Evolutionary conservation across 192 early-diverging fungal species (phyloP).

Genomic region (Linnemannia hyalina): DNA sequence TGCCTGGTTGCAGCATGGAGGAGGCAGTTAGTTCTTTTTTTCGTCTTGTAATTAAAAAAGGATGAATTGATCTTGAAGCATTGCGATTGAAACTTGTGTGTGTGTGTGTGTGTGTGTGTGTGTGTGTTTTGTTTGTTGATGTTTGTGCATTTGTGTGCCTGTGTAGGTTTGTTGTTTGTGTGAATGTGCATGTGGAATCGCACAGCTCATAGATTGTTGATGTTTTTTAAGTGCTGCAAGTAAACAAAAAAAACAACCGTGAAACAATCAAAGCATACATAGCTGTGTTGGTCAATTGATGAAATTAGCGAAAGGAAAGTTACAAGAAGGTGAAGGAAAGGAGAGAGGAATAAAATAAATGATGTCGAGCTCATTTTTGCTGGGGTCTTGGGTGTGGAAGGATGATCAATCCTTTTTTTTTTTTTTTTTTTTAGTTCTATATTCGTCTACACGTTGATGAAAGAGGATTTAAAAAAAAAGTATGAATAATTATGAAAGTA

Average conservation of each 20-base stretch:
- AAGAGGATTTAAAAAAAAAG: slow-evolving; percentile 1
- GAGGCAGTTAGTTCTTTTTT: not conserved
- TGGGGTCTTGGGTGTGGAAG: no score
- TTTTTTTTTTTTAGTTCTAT: not conserved
- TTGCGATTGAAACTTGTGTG: not conserved
- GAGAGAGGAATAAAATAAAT: no score
- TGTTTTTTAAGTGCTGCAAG: no score
- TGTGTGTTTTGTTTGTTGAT: not conserved
- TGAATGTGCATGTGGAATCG: no score
- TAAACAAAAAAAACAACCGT: no score
- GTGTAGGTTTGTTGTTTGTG: not conserved
- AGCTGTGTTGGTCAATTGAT: no score
- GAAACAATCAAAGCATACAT: no score
- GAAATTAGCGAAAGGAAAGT: no score
- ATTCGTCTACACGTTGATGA: no score
- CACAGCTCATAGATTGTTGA: no score
- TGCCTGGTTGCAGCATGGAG: not conserved
- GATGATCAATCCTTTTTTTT: not conserved
- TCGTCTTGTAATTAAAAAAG: not conserved
- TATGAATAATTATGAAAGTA: not conserved
- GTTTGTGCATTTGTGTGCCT: not conserved
- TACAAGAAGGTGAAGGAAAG: no score
- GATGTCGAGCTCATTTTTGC: not conserved
- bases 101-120: not conserved
- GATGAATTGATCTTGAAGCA: not conserved